Evolutionary conservation across 2,329 filamentous ascomycete species (phyloP), one percentile per base, ranked within the genome.

Genomic region (Trichoderma hamatum): DNA sequence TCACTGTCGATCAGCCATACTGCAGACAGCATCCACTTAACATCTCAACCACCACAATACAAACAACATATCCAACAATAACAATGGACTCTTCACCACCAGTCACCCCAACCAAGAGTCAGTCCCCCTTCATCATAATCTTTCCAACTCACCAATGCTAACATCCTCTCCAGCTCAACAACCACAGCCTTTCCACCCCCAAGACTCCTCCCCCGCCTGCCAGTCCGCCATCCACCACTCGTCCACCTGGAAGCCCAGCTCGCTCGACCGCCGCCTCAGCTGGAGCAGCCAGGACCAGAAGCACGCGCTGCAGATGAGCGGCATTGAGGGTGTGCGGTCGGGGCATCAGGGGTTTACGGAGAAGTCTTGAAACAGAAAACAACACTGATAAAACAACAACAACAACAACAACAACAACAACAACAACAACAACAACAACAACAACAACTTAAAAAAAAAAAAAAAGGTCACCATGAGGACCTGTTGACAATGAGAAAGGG

Each of bases 281-380:
- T 88, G 83, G 80, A 83, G 79, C 73, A 79, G 80, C 43, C 83
- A 89, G 76, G 86, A 87, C 74, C 81, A 82, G 76, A 86, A 86
- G 76, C 85, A 82, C 71, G 78, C 78, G 66, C 73, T 85, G 77
- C 84, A 86, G 73, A 84, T 86, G 83, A 78, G 76, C 58, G 78
- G 75, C 67, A 78, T 84, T 34, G 76, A 74, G 2, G 74, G 74
- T 39, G 78, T 79, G 68, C 73, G 78, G 74, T 75, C 77, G 1
- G 78, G 78, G 2, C 78, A 79, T 9, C 58, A 68, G 30, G 83
- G 83, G 0, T 85, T 85, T 68, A 81, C 77, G 36, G 83, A 85
- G 79, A 24, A 59, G n/a, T 0, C 34, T 6, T 16, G 43, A 28
- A 56, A n/a, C 30, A 24, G 19, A 21, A 30, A 39, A 56, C 2